These are phyloP conservation scores for Ganoderma sinense DNA, from an alignment of 1,284 basidiomycete genomes.

Conservation along the genomic window DNA sequence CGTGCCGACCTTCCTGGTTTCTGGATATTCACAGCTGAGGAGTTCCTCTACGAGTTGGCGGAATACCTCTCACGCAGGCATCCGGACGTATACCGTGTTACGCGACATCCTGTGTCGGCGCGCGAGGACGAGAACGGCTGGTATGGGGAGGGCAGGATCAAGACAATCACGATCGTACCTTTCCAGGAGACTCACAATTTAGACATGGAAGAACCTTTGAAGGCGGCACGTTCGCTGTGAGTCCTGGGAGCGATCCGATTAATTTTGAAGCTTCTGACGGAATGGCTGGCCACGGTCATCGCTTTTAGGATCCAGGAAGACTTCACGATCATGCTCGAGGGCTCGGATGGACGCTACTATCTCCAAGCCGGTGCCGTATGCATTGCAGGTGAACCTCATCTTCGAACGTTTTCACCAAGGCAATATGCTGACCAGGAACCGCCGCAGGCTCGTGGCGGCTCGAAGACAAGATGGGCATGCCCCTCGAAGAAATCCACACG, in stretches of 20 bases:
- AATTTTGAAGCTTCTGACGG: neutral
- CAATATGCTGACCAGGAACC: neutral
- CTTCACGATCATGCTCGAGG: constrained; percentile 81
- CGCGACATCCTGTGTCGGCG: constrained; percentile 44
- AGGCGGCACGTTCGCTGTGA: constrained; percentile 62
- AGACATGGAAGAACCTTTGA: constrained; percentile 63
- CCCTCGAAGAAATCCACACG: constrained; percentile 77
- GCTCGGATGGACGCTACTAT: constrained; percentile 72
- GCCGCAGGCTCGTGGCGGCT: constrained; percentile 79
- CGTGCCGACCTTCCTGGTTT: neutral
- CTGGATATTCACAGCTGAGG: constrained; percentile 54
- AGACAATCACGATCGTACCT: constrained; percentile 61
- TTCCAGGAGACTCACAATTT: constrained; percentile 61
- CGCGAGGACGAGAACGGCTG: constrained; percentile 49
- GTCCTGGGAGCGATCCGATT: constrained; percentile 33
- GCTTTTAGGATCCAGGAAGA: constrained; percentile 69
- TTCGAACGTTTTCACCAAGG: neutral
- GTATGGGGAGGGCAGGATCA: constrained; percentile 58
- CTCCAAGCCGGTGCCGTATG: constrained; percentile 78
- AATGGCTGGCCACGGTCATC: neutral
- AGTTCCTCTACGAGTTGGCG: constrained; percentile 69
- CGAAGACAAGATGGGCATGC: constrained; percentile 77
- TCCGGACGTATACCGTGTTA: constrained; percentile 62
- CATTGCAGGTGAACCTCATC: constrained; percentile 57
- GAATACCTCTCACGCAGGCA: constrained; percentile 72